These are phyloP conservation scores for Candida endomychidarum DNA, from an alignment of 805 yeast species.

Conservation along the genomic window DNA sequence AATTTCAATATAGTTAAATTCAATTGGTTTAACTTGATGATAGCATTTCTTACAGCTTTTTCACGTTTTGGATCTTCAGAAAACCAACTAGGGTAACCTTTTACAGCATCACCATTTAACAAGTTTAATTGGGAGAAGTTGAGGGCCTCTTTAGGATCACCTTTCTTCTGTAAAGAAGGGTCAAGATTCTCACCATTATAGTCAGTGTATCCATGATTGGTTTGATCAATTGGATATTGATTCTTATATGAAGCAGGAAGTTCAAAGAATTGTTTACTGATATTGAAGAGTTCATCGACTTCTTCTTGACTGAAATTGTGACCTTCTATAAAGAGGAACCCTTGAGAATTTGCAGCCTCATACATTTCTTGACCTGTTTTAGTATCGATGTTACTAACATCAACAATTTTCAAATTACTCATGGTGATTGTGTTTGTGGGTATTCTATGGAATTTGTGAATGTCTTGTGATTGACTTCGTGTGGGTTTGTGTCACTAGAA, in stretches of 20 bases:
- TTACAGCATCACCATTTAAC: conserved; percentile 40
- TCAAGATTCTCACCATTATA: conserved; percentile 54
- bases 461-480: background rate
- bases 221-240: conserved; percentile 48
- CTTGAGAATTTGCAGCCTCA: conserved; percentile 61
- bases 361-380: conserved; percentile 52
- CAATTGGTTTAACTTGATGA: conserved; percentile 48
- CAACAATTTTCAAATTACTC: conserved; percentile 48
- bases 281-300: conserved; percentile 48
- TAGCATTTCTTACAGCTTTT: conserved; percentile 36
- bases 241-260: conserved; percentile 52
- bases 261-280: conserved; percentile 52
- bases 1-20: conserved; percentile 51
- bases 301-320: conserved; percentile 59
- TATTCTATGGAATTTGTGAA: too few relatives aligned
- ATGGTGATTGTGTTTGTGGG: background rate
- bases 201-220: conserved; percentile 62
- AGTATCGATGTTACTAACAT: conserved; percentile 46
- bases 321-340: conserved; percentile 67
- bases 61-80: conserved; percentile 37
- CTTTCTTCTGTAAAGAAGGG: conserved; percentile 34
- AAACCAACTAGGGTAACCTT: conserved; percentile 54
- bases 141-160: conserved; percentile 70
- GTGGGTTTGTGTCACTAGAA: too few relatives aligned
- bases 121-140: conserved; percentile 61